Conservation (phyloP, 192 early-diverging fungal species). For the Chytriomyces sp. region DNA sequence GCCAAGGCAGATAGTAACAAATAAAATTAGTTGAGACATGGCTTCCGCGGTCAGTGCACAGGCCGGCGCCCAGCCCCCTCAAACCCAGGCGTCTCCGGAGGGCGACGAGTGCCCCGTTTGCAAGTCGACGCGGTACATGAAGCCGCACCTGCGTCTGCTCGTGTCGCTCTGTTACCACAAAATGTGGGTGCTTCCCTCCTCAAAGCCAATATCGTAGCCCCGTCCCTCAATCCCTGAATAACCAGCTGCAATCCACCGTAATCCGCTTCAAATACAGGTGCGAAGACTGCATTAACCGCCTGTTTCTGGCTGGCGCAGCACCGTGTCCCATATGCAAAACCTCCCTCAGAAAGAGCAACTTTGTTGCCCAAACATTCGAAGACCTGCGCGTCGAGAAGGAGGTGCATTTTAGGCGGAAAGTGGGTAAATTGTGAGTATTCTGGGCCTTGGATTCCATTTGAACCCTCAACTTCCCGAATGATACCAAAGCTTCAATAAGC, state of each 20-base stretch:
- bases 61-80: too few species aligned
- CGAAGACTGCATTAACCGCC: slow-evolving; percentile 83
- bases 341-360: slow-evolving; percentile 79
- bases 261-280: slow-evolving; percentile 58
- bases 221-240: too few species aligned
- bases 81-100: neutral
- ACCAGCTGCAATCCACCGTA: too few species aligned
- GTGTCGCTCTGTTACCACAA: slow-evolving; percentile 95
- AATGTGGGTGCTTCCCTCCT: slow-evolving; percentile 61
- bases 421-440: slow-evolving; percentile 63
- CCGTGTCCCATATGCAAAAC: slow-evolving; percentile 88
- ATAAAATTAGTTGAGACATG: too few species aligned
- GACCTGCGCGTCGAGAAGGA: slow-evolving; percentile 95
- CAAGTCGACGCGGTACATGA: slow-evolving; percentile 82
- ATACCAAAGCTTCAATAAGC: slow-evolving; percentile 76
- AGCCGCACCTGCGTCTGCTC: slow-evolving; percentile 82
- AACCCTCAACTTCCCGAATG: neutral
- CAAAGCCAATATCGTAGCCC: neutral
- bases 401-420: slow-evolving; percentile 77
- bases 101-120: slow-evolving; percentile 66
- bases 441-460: neutral
- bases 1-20: too few species aligned
- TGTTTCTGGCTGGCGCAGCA: slow-evolving; percentile 82
- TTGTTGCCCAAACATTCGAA: slow-evolving; percentile 90
- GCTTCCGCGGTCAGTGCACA: too few species aligned